Conservation (phyloP, 1,284 basidiomycete genomes). For the Rhodotorula sp. region DNA sequence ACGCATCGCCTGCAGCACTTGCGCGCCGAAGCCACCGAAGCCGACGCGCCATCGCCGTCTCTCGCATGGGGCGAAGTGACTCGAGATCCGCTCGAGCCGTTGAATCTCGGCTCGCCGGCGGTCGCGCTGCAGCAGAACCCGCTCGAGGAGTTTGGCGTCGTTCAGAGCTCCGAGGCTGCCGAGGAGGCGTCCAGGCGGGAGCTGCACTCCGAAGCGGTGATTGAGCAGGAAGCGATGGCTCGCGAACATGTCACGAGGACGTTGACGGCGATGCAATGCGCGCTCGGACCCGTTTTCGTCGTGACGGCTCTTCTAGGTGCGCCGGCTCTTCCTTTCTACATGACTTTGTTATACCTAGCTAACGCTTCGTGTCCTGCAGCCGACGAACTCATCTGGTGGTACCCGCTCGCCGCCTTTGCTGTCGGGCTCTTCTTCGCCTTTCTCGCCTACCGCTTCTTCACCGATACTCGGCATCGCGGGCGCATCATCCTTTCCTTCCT, state of each 20-base stretch:
- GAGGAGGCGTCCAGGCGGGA: constrained; percentile 47
- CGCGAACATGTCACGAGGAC: constrained; percentile 66
- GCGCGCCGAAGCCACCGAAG: constrained; percentile 16
- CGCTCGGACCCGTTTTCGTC: constrained; percentile 65
- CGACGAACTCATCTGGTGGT: constrained; percentile 57
- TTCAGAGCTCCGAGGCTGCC: constrained; percentile 11
- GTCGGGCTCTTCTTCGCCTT: constrained; percentile 60
- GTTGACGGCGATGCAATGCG: constrained; percentile 75
- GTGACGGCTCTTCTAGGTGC: constrained; percentile 11
- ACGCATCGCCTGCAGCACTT: constrained; percentile 22
- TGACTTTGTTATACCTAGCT: background rate
- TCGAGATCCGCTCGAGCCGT: background rate
- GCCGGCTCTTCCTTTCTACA: background rate
- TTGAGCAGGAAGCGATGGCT: constrained; percentile 4
- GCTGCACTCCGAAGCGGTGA: background rate
- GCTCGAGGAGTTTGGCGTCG: constrained; percentile 19
- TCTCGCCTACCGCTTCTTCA: constrained; percentile 63
- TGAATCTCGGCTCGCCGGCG: background rate
- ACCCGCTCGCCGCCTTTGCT: constrained; percentile 59
- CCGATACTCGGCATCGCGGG: constrained; percentile 60
- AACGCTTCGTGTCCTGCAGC: constrained; percentile 51
- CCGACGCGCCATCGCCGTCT: constrained; percentile 8
- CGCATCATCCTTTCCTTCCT: constrained; percentile 74
- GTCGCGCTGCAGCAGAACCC: constrained; percentile 3
- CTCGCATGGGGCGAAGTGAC: constrained; percentile 18